Base-by-base conservation (phyloP, 129 eudicot genomes). In the Artemisia tridentata region DNA sequence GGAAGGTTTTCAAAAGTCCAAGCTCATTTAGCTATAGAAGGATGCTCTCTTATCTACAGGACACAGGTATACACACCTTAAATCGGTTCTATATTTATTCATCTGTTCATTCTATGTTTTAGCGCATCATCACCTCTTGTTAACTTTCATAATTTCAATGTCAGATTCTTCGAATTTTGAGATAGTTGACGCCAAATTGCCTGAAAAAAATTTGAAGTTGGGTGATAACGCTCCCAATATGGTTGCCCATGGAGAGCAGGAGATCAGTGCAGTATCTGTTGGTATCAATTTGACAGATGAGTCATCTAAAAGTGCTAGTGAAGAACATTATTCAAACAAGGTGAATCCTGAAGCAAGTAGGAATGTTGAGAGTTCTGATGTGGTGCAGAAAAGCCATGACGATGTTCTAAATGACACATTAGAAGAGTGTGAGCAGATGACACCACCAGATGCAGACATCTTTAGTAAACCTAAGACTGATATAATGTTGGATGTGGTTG, bases 11-110 rank as follows among this genome's bases (percentile, higher is more conserved):
- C 11, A 81, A 68, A 75, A 71, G 82, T 75, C 82, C 95, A 20
- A 81, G 74, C 51, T 90, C 87, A 15, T 83, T 83, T 63, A 85
- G 81, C 82, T 90, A 80, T 57, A 85, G 84, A 79, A 90, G 95
- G 74, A 46, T 90, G 82, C 82, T 87, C 29, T 89, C 95, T n/a
- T 85, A 66, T 72, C 45, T 90, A 15, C 77, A 19, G 80, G 91
- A 81, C 19, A 31, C 70, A 16, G 80, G 79, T 53, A 76, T 76
- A 7, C n/a, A 2, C 15, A 83, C 80, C 76, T 45, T 71, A 11
- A 58, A 23, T 6, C 11, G 25, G 5, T 69, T 56, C 4, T 29
- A 5, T 3, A 16, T 64, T 10, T 19, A 7, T 23, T 8, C 23
- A 5, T 25, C 11, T 13, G 14, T 19, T n/a, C 14, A 61, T 61